Evolutionary conservation across 2,329 filamentous ascomycete species (phyloP).

Genomic region (Aspergillus phoenicis): DNA sequence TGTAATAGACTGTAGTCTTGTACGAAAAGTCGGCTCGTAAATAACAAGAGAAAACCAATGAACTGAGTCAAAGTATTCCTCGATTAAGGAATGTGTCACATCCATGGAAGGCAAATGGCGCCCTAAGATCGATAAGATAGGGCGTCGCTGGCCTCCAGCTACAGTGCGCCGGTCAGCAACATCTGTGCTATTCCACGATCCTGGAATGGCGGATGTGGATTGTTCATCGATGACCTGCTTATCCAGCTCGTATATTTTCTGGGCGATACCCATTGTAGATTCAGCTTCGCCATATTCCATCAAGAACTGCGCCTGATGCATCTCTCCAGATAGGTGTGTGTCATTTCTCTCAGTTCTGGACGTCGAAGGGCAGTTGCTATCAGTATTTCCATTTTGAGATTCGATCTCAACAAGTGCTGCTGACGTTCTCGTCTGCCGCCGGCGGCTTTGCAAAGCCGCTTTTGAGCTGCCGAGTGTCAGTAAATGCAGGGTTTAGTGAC

Average conservation of each 20-base stretch:
- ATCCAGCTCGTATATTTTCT: slow-evolving; percentile 33
- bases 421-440: too few species aligned
- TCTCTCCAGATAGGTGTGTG: background rate
- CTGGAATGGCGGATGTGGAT: slow-evolving; percentile 40
- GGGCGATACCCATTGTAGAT: slow-evolving; percentile 40
- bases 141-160: slow-evolving; percentile 19
- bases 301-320: slow-evolving; percentile 3
- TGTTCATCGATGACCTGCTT: slow-evolving; percentile 32
- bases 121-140: slow-evolving; percentile 32
- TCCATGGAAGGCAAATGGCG: slow-evolving; percentile 33
- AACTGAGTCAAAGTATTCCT: slow-evolving; percentile 46
- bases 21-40: slow-evolving; percentile 46
- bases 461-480: too few species aligned
- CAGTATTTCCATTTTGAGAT: too few species aligned
- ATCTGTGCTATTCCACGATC: slow-evolving; percentile 19
- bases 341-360: background rate
- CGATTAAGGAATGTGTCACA: slow-evolving; percentile 36
- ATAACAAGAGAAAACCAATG: slow-evolving; percentile 52
- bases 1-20: slow-evolving; percentile 32
- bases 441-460: too few species aligned
- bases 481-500: background rate
- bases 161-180: slow-evolving; percentile 2
- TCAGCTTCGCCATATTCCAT: slow-evolving; percentile 34
- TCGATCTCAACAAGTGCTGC: too few species aligned
- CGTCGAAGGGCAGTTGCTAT: background rate